Evolutionary conservation across 2,329 filamentous ascomycete genomes (phyloP).

Genomic region (Claviceps capensis): DNA sequence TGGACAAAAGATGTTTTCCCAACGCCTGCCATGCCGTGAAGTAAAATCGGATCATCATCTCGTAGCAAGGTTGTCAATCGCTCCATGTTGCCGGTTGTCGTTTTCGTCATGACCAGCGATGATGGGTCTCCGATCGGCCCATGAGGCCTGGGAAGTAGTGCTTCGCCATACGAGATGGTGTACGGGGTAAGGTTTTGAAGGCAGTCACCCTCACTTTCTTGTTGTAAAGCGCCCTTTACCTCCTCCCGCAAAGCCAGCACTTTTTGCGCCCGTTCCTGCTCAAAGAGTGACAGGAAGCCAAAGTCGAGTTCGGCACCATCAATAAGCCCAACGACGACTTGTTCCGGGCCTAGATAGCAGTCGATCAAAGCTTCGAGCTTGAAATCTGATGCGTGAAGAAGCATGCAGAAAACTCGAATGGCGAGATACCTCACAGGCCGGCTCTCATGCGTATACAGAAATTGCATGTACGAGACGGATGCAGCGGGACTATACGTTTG

Average conservation of each 20-base stretch:
- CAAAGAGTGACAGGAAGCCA: slow-evolving; percentile 50
- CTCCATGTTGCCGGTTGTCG: slow-evolving; percentile 59
- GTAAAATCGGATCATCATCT: slow-evolving; percentile 55
- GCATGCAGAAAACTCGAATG: slow-evolving; percentile 65
- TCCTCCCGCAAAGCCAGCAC: slow-evolving; percentile 28
- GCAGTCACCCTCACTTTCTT: slow-evolving; percentile 6
- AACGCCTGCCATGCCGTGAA: slow-evolving; percentile 71
- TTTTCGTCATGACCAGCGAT: slow-evolving; percentile 53
- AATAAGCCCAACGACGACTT: slow-evolving; percentile 53
- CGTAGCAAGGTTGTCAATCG: slow-evolving; percentile 55
- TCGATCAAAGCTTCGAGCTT: slow-evolving; percentile 60
- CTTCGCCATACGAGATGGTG: slow-evolving; percentile 50
- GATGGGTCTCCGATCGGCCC: slow-evolving; percentile 32
- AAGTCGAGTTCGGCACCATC: slow-evolving; percentile 70
- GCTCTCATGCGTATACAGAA: slow-evolving; percentile 48
- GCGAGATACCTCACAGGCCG: slow-evolving; percentile 63
- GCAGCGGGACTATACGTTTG: slow-evolving; percentile 52
- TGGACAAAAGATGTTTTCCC: slow-evolving; percentile 84
- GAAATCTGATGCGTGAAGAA: slow-evolving; percentile 66
- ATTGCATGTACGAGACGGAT: slow-evolving; percentile 53
- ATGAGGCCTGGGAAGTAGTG: slow-evolving; percentile 52
- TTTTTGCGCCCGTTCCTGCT: slow-evolving; percentile 38
- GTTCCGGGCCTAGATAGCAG: slow-evolving; percentile 47
- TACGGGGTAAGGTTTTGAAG: slow-evolving; percentile 40
- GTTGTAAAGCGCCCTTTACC: slow-evolving; percentile 14